A percentile compares a stretch with the other conserved stretches of the same genome.
Evolutionary conservation across 1,284 basidiomycete genomes (phyloP).

Genomic region (Apiotrichum veenhuisii): DNA sequence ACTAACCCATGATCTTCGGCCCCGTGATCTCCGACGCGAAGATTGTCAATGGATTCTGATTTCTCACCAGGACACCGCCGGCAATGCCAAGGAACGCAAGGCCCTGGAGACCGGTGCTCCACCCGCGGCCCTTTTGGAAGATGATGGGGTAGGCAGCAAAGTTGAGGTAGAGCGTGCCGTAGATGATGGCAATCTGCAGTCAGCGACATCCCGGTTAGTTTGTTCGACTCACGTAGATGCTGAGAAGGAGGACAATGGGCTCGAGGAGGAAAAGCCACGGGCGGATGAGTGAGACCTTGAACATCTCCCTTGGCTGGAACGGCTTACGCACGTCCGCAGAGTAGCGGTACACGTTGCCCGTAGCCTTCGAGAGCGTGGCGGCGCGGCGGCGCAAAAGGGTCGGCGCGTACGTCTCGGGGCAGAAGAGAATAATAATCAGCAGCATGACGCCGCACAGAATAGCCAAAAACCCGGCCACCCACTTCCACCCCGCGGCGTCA

Average conservation of each 20-base stretch:
- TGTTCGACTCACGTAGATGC: slow-evolving; percentile 48
- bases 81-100: slow-evolving; percentile 64
- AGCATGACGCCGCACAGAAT: neutral
- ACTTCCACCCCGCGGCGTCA: slow-evolving; percentile 8
- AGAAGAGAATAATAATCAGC: slow-evolving; percentile 30
- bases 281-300: slow-evolving; percentile 44
- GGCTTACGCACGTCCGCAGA: slow-evolving; percentile 47
- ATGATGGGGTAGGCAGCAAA: slow-evolving; percentile 51
- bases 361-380: slow-evolving; percentile 28
- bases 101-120: slow-evolving; percentile 54
- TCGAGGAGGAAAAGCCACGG: slow-evolving; percentile 60
- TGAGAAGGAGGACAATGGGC: slow-evolving; percentile 62
- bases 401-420: slow-evolving; percentile 50
- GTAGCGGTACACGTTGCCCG: slow-evolving; percentile 37
- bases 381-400: slow-evolving; percentile 44
- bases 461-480: no score
- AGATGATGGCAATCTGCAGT: slow-evolving; percentile 19
- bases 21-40: no score
- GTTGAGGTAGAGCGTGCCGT: slow-evolving; percentile 33
- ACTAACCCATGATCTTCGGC: no score
- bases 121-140: slow-evolving; percentile 27
- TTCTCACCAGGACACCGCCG: slow-evolving; percentile 50
- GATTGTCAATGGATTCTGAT: no score
- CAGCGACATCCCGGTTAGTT: no score
- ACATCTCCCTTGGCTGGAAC: slow-evolving; percentile 27